These are phyloP conservation scores for Vitis vinifera DNA, from an alignment of 164 flowering plant genomes.

Conservation along the genomic window DNA sequence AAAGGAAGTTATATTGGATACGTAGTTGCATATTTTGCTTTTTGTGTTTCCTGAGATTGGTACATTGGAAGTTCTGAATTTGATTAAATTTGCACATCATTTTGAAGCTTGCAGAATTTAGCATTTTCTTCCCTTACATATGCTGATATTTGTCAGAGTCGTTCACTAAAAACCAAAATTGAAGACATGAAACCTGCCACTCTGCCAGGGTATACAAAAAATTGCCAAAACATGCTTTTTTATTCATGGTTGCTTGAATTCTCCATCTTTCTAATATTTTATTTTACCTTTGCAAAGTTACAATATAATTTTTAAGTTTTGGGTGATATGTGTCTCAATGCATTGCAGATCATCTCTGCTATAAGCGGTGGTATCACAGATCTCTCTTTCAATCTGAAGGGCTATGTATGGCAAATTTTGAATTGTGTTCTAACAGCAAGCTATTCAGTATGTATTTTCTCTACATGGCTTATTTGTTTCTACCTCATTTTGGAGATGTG, in stretches of 20 bases:
- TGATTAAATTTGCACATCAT: too few relatives aligned
- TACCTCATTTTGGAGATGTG: background rate
- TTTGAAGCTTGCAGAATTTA: too few relatives aligned
- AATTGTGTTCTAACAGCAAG: conserved; percentile 81
- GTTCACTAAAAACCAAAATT: too few relatives aligned
- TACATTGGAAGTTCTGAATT: too few relatives aligned
- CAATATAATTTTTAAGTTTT: background rate
- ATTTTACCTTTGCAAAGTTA: background rate
- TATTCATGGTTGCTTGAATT: background rate
- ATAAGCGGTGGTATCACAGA: conserved; percentile 74
- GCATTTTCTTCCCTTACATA: too few relatives aligned
- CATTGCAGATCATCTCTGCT: conserved; percentile 75
- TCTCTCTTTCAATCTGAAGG: conserved; percentile 61
- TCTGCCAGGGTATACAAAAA: too few relatives aligned
- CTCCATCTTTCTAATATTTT: background rate
- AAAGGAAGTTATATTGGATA: too few relatives aligned
- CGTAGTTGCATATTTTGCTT: too few relatives aligned
- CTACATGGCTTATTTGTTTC: background rate
- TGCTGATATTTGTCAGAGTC: too few relatives aligned
- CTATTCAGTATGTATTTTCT: conserved; percentile 61
- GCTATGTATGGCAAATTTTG: conserved; percentile 70
- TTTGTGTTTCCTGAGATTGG: too few relatives aligned
- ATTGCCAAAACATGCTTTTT: too few relatives aligned
- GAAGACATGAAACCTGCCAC: too few relatives aligned
- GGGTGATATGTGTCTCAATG: background rate